These are phyloP conservation scores for Sporothrix dimorphospora DNA, from an alignment of 2,329 filamentous ascomycete genomes.

Conservation along the genomic window DNA sequence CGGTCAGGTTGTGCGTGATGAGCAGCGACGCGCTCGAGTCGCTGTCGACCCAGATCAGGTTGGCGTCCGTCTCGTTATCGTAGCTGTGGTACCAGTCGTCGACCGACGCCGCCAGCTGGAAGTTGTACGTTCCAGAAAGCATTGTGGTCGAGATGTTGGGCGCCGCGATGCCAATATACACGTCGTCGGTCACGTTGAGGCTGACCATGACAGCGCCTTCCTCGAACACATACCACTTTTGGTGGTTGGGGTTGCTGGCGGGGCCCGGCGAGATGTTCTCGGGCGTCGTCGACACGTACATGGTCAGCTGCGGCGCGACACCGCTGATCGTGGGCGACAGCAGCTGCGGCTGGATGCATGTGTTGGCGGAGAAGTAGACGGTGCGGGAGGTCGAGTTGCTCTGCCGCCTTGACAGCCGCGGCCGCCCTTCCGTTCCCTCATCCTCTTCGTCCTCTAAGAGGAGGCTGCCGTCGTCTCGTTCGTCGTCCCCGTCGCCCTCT, in stretches of 20 bases:
- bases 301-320: constrained; percentile 70
- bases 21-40: constrained; percentile 79
- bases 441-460: constrained; percentile 32
- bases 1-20: constrained; percentile 73
- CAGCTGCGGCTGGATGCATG: constrained; percentile 73
- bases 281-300: constrained; percentile 73
- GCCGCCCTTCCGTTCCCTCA: neutral
- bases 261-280: constrained; percentile 70
- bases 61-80: constrained; percentile 53
- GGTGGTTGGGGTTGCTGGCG: constrained; percentile 47
- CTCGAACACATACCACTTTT: constrained; percentile 57
- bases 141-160: constrained; percentile 61
- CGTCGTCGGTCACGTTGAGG: constrained; percentile 63
- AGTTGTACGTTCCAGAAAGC: constrained; percentile 72
- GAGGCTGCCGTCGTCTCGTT: constrained; percentile 14
- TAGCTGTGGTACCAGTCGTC: constrained; percentile 75
- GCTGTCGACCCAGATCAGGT: constrained; percentile 80
- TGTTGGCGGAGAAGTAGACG: constrained; percentile 84
- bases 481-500: constrained; percentile 31
- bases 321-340: constrained; percentile 47
- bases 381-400: constrained; percentile 45
- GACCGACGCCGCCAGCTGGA: constrained; percentile 80
- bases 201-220: constrained; percentile 72
- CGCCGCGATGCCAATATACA: constrained; percentile 78
- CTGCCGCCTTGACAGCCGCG: constrained; percentile 32